A percentile compares a stretch with the other conserved stretches of the same genome.
These are phyloP conservation scores for Ogataea chonburiensis DNA, from an alignment of 805 yeast genomes.

Conservation along the genomic window DNA sequence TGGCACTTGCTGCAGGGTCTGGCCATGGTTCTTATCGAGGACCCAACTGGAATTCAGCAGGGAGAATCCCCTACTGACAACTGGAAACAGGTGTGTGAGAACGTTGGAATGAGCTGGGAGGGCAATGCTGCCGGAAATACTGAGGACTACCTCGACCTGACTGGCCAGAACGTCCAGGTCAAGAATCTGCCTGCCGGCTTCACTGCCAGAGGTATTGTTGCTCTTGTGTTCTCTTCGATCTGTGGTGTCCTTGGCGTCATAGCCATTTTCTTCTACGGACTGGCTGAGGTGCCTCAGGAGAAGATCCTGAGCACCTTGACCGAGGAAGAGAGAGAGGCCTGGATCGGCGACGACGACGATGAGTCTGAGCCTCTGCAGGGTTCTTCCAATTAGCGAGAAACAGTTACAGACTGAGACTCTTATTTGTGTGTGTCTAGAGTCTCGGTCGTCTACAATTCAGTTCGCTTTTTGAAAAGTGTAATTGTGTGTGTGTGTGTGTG, in stretches of 20 bases:
- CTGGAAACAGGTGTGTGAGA: constrained; percentile 59
- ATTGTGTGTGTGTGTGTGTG: constrained; percentile 21
- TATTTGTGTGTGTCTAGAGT: constrained; percentile 13
- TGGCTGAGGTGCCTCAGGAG: constrained; percentile 70
- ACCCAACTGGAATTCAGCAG: constrained; percentile 66
- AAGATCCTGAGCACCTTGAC: constrained; percentile 57
- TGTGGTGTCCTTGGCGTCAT: constrained; percentile 82
- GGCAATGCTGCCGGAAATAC: constrained; percentile 94
- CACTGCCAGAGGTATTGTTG: constrained; percentile 93
- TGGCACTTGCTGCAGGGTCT: constrained; percentile 98
- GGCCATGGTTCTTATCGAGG: constrained; percentile 78
- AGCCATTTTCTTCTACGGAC: constrained; percentile 79
- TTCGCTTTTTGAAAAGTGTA: constrained; percentile 17
- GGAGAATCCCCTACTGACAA: constrained; percentile 61
- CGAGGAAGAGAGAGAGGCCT: constrained; percentile 42
- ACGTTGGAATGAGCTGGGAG: constrained; percentile 46
- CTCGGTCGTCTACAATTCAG: too few species aligned
- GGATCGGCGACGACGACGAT: constrained; percentile 33
- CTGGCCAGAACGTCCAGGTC: constrained; percentile 72
- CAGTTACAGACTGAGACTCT: constrained; percentile 1
- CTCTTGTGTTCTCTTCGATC: constrained; percentile 84
- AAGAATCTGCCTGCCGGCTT: constrained; percentile 78
- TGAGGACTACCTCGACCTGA: constrained; percentile 59
- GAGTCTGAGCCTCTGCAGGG: constrained; percentile 13
- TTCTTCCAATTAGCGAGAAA: background rate